These are phyloP conservation scores for Trichoderma gracile DNA, from an alignment of 2,329 filamentous ascomycete species.

Conservation along the genomic window DNA sequence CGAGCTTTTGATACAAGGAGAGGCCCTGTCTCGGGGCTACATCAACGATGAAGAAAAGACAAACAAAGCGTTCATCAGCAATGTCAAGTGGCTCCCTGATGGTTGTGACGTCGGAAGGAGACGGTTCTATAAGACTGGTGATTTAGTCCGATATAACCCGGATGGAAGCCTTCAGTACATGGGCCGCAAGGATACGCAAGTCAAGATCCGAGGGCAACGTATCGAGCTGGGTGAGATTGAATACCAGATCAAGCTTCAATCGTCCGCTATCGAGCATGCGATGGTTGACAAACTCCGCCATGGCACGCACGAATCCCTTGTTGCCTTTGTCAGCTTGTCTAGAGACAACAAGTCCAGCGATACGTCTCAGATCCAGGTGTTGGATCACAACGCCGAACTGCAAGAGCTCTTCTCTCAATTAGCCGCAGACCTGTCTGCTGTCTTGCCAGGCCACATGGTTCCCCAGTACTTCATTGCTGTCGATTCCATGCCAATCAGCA, in stretches of 20 bases:
- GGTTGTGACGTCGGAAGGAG: background rate
- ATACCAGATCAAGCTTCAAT: conserved; percentile 17
- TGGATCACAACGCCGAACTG: background rate
- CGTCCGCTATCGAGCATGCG: background rate
- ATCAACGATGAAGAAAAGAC: conserved; percentile 30
- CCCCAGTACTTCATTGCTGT: conserved; percentile 14
- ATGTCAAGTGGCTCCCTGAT: background rate
- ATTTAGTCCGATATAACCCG: conserved; percentile 44
- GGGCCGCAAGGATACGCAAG: conserved; percentile 56
- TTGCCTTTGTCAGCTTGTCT: conserved; percentile 15
- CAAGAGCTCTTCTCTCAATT: conserved; percentile 7
- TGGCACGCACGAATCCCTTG: background rate
- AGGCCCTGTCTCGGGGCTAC: conserved; percentile 29
- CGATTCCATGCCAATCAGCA: background rate
- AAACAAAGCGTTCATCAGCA: conserved; percentile 24
- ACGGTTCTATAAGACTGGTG: conserved; percentile 48
- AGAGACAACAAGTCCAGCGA: background rate
- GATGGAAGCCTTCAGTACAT: conserved; percentile 45
- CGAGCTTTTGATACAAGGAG: conserved; percentile 32
- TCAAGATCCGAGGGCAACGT: conserved; percentile 57
- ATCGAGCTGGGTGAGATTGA: conserved; percentile 45
- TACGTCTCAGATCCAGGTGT: background rate
- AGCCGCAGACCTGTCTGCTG: background rate
- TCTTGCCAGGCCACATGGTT: conserved; percentile 18
- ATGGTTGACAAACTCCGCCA: background rate